Conservation (phyloP, 306 rosid genomes). For the Neltuma alba region DNA sequence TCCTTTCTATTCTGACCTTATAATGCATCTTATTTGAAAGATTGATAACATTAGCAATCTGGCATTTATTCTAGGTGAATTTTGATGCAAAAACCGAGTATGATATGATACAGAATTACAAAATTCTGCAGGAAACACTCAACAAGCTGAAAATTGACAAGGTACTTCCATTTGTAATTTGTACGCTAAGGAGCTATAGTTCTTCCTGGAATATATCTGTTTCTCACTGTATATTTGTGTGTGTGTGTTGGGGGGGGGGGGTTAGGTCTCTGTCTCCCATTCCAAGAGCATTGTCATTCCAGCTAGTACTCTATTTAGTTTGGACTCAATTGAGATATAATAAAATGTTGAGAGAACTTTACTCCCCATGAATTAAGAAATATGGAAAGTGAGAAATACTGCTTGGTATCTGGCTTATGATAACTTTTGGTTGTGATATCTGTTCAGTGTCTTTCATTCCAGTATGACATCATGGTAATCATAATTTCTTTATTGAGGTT, state of each 20-base stretch:
- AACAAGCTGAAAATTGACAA: constrained; percentile 88
- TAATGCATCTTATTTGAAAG: constrained; percentile 15
- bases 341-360: neutral
- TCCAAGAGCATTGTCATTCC: neutral
- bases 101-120: constrained; percentile 96
- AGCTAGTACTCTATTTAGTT: neutral
- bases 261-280: neutral
- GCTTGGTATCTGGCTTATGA: neutral
- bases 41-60: neutral
- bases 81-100: constrained; percentile 93
- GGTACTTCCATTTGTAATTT: constrained; percentile 45
- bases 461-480: neutral
- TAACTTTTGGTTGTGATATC: neutral
- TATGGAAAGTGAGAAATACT: constrained; percentile 7
- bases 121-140: constrained; percentile 89
- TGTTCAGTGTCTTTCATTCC: neutral
- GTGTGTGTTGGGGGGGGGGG: neutral
- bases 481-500: neutral
- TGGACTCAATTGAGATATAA: neutral
- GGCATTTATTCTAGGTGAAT: constrained; percentile 64
- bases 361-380: constrained; percentile 9
- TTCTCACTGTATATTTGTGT: neutral
- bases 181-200: neutral
- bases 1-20: constrained; percentile 13
- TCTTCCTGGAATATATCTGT: neutral